Conservation (phyloP, 768 basidiomycete genomes). For the Macrolepiota albuminosa region DNA sequence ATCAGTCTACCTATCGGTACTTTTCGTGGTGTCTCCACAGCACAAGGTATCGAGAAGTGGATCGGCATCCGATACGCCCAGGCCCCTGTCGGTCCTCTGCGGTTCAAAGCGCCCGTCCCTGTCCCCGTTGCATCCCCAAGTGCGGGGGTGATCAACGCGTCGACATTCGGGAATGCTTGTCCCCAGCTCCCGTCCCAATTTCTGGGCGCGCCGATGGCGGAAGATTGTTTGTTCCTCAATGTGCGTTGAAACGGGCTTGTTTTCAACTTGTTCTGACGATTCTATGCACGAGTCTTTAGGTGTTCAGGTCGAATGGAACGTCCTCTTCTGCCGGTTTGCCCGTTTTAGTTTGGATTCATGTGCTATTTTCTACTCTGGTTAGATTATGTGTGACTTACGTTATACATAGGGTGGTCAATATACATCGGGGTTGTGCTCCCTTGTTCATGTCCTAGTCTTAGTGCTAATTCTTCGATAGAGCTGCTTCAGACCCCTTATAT, state of each 20-base stretch:
- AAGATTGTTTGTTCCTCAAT: slow-evolving; percentile 55
- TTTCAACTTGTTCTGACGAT: neutral
- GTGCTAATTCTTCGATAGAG: slow-evolving; percentile 20
- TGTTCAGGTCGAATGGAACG: slow-evolving; percentile 29
- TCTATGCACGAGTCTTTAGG: slow-evolving; percentile 19
- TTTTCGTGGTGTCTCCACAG: slow-evolving; percentile 39
- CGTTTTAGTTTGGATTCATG: slow-evolving; percentile 34
- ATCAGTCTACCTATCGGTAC: slow-evolving; percentile 38
- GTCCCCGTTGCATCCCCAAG: slow-evolving; percentile 26
- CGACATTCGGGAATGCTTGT: slow-evolving; percentile 50
- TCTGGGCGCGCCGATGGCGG: slow-evolving; percentile 40
- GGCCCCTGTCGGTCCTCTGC: slow-evolving; percentile 49
- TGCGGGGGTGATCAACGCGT: slow-evolving; percentile 32
- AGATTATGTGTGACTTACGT: neutral
- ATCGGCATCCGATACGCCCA: slow-evolving; percentile 40
- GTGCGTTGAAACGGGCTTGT: slow-evolving; percentile 19
- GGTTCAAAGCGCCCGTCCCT: slow-evolving; percentile 52
- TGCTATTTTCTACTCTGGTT: slow-evolving; percentile 16
- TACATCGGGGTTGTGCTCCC: slow-evolving; percentile 32
- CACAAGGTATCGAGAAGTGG: slow-evolving; percentile 24
- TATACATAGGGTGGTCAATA: slow-evolving; percentile 42
- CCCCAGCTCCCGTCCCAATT: slow-evolving; percentile 35
- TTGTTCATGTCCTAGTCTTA: neutral
- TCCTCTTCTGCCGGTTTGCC: slow-evolving; percentile 25
- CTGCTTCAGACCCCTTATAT: slow-evolving; percentile 31